Percentiles rank a stretch among this genome's conserved stretches.
Evolutionary conservation across 148 eudicot genomes (phyloP).

Genomic region (Camellia lanceoleosa): DNA sequence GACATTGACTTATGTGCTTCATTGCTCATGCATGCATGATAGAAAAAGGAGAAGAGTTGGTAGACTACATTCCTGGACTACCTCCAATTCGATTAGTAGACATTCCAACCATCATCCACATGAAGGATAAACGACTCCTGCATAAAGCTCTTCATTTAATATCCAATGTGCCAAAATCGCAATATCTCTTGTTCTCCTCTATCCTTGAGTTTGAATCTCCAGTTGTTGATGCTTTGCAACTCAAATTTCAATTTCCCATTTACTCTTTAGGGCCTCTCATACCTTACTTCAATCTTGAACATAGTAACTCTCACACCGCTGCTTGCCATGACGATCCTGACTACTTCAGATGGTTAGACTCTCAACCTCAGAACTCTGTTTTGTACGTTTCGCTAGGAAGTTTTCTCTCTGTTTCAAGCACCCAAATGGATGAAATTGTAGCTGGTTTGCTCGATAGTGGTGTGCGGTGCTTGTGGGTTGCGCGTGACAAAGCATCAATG

Average conservation of each 20-base stretch:
- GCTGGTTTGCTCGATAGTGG: conserved; percentile 23
- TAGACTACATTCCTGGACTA: conserved; percentile 33
- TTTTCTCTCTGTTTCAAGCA: conserved; percentile 15
- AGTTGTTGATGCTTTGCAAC: conserved; percentile 13
- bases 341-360: conserved; percentile 35
- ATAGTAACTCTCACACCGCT: neutral
- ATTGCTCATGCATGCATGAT: neutral
- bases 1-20: no score
- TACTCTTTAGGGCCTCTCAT: conserved; percentile 35
- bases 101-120: conserved; percentile 22
- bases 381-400: conserved; percentile 42
- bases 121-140: neutral
- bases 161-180: conserved; percentile 16
- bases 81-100: conserved; percentile 23
- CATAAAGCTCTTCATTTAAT: neutral
- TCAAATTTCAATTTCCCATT: conserved; percentile 12
- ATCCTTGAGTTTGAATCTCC: conserved; percentile 30
- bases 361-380: conserved; percentile 28
- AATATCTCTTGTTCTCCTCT: conserved; percentile 31
- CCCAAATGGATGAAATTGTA: conserved; percentile 34
- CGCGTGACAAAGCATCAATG: conserved; percentile 19
- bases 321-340: neutral
- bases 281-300: conserved; percentile 14
- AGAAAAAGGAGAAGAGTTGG: conserved; percentile 26
- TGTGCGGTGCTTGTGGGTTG: conserved; percentile 23